Conservation (phyloP, 441 rosid species). For the Macaranga tanarius region DNA sequence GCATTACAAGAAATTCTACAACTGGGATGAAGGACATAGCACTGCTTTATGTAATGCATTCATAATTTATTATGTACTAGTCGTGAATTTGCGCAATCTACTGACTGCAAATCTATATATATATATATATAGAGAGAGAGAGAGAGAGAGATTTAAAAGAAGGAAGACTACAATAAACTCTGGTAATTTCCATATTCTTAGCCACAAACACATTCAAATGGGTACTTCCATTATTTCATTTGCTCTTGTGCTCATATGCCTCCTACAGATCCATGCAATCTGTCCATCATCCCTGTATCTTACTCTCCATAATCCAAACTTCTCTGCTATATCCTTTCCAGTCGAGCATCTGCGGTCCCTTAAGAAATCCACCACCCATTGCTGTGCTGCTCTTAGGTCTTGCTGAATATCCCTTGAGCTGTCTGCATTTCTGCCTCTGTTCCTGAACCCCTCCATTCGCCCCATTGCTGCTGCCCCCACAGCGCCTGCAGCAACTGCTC, state of each 20-base stretch:
- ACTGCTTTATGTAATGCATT: background rate
- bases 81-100: too few species aligned
- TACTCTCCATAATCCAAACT: constrained; percentile 89
- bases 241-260: constrained; percentile 78
- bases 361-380: constrained; percentile 84
- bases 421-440: constrained; percentile 42
- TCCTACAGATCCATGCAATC: constrained; percentile 86
- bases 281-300: constrained; percentile 85
- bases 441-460: constrained; percentile 35
- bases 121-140: too few species aligned
- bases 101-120: too few species aligned
- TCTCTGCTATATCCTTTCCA: constrained; percentile 86
- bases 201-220: constrained; percentile 36
- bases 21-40: background rate
- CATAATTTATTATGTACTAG: too few species aligned
- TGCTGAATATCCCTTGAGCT: constrained; percentile 54
- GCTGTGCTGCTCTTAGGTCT: constrained; percentile 80
- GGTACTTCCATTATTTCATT: constrained; percentile 81
- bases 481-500: constrained; percentile 68
- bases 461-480: constrained; percentile 69
- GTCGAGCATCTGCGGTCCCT: constrained; percentile 78
- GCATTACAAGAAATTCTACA: background rate
- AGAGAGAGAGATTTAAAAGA: too few species aligned
- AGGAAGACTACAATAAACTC: constrained; percentile 16
- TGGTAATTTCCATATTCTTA: constrained; percentile 11